These are phyloP conservation scores for Meripilus lineatus DNA, from an alignment of 1,284 basidiomycete genomes.

Conservation along the genomic window DNA sequence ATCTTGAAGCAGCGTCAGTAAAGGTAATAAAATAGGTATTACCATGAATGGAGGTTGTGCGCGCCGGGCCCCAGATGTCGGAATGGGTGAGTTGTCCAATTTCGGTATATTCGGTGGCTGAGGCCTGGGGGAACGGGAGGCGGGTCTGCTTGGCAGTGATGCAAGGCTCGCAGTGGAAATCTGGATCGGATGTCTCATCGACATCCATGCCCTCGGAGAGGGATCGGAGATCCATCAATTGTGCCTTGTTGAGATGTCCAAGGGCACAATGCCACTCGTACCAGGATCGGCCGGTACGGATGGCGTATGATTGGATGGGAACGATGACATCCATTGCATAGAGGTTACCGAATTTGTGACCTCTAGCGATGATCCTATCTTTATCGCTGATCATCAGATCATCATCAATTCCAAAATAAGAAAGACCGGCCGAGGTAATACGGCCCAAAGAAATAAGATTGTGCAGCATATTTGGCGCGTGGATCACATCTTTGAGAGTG, in stretches of 20 bases:
- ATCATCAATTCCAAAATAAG: not conserved
- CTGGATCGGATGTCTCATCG: slow-evolving; percentile 6
- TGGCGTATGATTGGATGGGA: too few relatives aligned
- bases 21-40: slow-evolving; percentile 24
- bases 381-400: not conserved
- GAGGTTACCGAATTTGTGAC: too few relatives aligned
- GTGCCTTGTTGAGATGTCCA: slow-evolving; percentile 25
- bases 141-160: slow-evolving; percentile 27
- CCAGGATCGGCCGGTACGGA: too few relatives aligned
- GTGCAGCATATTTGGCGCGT: not conserved
- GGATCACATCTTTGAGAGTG: not conserved
- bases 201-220: too few relatives aligned
- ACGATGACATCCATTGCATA: too few relatives aligned
- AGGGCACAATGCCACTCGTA: too few relatives aligned
- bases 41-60: slow-evolving; percentile 19
- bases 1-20: slow-evolving; percentile 21
- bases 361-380: too few relatives aligned
- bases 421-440: not conserved
- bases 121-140: slow-evolving; percentile 18
- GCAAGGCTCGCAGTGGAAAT: slow-evolving; percentile 24
- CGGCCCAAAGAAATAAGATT: not conserved
- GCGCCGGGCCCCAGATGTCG: slow-evolving; percentile 36
- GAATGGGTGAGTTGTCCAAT: slow-evolving; percentile 31
- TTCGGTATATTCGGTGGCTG: slow-evolving; percentile 16
- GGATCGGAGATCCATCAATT: slow-evolving; percentile 18